Conservation (phyloP, 2,329 filamentous ascomycete genomes). For the Cladosporium sp. region DNA sequence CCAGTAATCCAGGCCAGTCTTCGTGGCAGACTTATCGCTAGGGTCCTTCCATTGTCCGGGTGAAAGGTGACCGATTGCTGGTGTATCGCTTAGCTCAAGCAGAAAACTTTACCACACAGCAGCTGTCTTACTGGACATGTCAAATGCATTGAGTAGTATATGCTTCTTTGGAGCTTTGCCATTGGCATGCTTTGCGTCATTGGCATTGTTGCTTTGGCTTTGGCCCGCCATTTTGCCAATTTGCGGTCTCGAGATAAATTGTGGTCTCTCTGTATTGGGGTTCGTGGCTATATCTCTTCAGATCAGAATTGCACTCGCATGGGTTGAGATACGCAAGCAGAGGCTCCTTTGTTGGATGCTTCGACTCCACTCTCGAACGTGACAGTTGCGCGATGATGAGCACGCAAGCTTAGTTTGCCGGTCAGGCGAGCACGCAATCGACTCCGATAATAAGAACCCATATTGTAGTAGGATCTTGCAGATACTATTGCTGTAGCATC, state of each 20-base stretch:
- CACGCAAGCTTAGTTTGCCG: constrained; percentile 14
- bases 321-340: not conserved
- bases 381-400: not conserved
- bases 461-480: not conserved
- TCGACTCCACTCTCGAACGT: constrained; percentile 2
- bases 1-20: constrained; percentile 63
- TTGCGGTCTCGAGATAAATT: not conserved
- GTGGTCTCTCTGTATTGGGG: not conserved
- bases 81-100: not conserved
- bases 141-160: constrained; percentile 38
- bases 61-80: constrained; percentile 55
- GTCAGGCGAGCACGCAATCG: constrained; percentile 13
- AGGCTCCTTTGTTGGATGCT: constrained; percentile 1
- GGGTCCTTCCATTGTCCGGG: constrained; percentile 70
- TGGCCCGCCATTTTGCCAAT: not conserved
- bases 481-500: not conserved
- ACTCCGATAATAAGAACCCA: not conserved
- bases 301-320: no score
- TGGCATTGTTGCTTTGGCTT: not conserved
- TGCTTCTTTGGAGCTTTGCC: constrained; percentile 32
- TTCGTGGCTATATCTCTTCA: not conserved
- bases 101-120: not conserved
- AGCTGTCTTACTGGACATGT: constrained; percentile 38
- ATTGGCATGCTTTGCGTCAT: not conserved
- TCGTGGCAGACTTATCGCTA: constrained; percentile 60